These are phyloP conservation scores for Terfezia boudieri DNA, from an alignment of 495 filamentous ascomycete species.

Conservation along the genomic window DNA sequence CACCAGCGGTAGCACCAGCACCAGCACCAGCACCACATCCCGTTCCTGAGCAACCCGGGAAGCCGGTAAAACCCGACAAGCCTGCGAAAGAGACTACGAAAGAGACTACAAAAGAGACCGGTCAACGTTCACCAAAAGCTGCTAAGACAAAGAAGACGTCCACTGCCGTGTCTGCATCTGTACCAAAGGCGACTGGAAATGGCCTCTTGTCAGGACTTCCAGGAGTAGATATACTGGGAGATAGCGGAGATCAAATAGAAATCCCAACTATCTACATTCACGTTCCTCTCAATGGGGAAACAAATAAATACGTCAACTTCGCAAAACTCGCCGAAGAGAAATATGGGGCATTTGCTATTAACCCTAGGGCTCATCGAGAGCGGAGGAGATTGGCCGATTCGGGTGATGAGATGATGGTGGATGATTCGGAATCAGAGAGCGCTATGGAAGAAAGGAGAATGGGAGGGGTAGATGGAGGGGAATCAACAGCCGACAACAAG, in stretches of 20 bases:
- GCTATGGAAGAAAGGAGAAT: slow-evolving; percentile 42
- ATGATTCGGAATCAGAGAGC: slow-evolving; percentile 36
- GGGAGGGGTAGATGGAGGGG: slow-evolving; percentile 37
- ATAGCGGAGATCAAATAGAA: slow-evolving; percentile 12
- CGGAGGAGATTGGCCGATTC: slow-evolving; percentile 39
- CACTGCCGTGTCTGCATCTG: slow-evolving; percentile 9
- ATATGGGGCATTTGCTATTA: slow-evolving; percentile 83
- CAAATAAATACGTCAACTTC: slow-evolving; percentile 84
- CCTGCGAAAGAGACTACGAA: not conserved
- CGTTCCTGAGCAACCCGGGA: not conserved
- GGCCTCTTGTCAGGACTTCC: slow-evolving; percentile 8
- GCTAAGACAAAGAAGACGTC: slow-evolving; percentile 2
- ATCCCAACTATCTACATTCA: slow-evolving; percentile 69
- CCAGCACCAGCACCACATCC: not conserved
- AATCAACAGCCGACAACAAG: slow-evolving; percentile 27
- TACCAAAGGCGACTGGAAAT: slow-evolving; percentile 13
- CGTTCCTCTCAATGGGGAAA: slow-evolving; percentile 54
- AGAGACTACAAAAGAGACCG: not conserved
- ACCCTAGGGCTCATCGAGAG: slow-evolving; percentile 72
- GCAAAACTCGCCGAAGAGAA: slow-evolving; percentile 77
- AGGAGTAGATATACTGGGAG: slow-evolving; percentile 7
- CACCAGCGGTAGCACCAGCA: not conserved
- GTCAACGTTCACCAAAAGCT: not conserved
- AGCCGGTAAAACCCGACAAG: not conserved
- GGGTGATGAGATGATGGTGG: slow-evolving; percentile 51